Base-by-base conservation (phyloP, 371 early-diverging fungal species). In the Mucor circinelloides region DNA sequence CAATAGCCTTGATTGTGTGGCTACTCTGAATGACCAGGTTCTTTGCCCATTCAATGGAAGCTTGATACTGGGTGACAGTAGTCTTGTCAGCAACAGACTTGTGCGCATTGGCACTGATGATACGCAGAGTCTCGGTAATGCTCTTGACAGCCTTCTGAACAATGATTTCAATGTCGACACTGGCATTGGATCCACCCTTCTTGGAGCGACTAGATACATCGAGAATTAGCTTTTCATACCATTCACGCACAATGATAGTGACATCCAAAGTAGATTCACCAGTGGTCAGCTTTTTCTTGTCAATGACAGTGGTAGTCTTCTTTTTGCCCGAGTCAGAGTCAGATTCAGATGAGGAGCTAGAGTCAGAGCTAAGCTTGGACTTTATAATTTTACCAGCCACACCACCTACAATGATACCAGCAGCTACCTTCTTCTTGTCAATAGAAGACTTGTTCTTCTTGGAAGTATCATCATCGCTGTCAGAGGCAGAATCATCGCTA, bases 121-220 rank as follows among this genome's bases (percentile, higher is more conserved):
- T 19, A n/a, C 55, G 62, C 30, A 76, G 60, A 10, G 60, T 70
- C 46, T 76, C 66, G 15, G 58, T 63, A 48, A 76, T 68, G 3
- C 21, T 44, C 38, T 60, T 44, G 19, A 52, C 69, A 55, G 77
- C 65, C 57, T 75, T 68, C 27, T 68, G 60, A 61, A 77, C 68
- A 57, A 77, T 73, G 6, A 62, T 38, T 32, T 79, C 76, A 60
- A 79, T 76, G 23, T 80, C 80, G 17, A 64, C 48, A 15, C 38
- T 46, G 28, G 70, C 68, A 19, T 57, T 65, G 6, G 71, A 69
- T 9, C 80, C 77, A 44, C 80, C 75, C 48, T 73, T 58, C 63
- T 72, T 75, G 27, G 74, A 70, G 15, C 80, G 65, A 34, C 59
- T 54, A 30, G 77, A 72, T 6, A 80, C 68, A 58, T 76, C 77